Evolutionary conservation across 2,329 filamentous ascomycete species (phyloP).

Genomic region (Myriosclerotinia curreyana): DNA sequence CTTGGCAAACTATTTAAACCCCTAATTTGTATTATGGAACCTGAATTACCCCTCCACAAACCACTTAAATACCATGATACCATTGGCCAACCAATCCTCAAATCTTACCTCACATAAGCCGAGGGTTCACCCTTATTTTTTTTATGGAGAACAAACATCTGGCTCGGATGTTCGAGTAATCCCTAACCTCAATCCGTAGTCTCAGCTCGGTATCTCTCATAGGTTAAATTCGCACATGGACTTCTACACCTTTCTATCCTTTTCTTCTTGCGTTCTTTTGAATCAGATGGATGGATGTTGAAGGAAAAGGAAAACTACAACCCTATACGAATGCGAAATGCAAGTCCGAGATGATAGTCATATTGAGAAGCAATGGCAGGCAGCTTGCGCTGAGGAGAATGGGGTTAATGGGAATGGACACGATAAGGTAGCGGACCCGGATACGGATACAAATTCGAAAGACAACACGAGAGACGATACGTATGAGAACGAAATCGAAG

Average conservation of each 20-base stretch:
- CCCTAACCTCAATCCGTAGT: not conserved
- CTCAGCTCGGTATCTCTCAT: not conserved
- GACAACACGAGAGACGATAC: not conserved
- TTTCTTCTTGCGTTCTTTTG: conserved; percentile 2
- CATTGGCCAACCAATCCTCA: not conserved
- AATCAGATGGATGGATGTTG: not conserved
- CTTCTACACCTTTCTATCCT: not conserved
- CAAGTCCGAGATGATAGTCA: conserved; percentile 6
- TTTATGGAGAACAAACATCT: not conserved
- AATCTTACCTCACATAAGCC: conserved; percentile 16
- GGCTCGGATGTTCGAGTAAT: not conserved
- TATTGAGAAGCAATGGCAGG: conserved; percentile 17
- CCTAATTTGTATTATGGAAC: not conserved
- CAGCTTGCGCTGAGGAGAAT: conserved; percentile 4
- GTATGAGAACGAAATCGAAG: not conserved
- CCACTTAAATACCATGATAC: not conserved
- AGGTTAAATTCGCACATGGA: not conserved
- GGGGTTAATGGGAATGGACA: not conserved
- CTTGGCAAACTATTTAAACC: not conserved
- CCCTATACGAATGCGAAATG: conserved; percentile 1
- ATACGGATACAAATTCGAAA: not conserved
- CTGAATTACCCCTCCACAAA: conserved; percentile 20
- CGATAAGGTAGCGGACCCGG: not conserved
- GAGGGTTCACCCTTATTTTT: not conserved
- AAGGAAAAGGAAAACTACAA: not conserved